These are phyloP conservation scores for Dendrobium chrysotoxum DNA, from an alignment of 106 monocot genomes.

Conservation along the genomic window DNA sequence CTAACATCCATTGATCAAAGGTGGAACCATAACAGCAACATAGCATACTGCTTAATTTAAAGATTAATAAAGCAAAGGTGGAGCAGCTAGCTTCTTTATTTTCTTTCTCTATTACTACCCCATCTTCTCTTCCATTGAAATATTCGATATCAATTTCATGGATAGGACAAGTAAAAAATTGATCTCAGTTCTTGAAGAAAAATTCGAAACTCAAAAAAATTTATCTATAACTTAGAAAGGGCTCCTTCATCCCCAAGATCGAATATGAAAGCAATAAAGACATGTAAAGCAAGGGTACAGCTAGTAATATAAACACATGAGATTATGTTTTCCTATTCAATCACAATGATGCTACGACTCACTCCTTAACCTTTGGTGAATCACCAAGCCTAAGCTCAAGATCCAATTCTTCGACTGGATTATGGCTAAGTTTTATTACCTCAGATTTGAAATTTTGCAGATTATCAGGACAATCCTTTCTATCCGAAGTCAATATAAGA, in stretches of 20 bases:
- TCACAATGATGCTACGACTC: not conserved
- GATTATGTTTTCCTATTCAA: not conserved
- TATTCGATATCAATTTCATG: too few relatives aligned
- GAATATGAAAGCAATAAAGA: not conserved
- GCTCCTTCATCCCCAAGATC: not conserved
- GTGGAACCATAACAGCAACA: too few relatives aligned
- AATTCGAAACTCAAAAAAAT: not conserved
- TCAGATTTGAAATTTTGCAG: not conserved
- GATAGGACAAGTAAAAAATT: too few relatives aligned
- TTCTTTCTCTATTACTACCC: too few relatives aligned
- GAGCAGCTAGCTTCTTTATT: too few relatives aligned
- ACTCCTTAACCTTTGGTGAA: constrained; percentile 31
- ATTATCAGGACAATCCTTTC: too few relatives aligned
- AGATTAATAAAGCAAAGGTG: too few relatives aligned
- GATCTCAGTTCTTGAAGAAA: not conserved
- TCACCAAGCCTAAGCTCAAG: constrained; percentile 58
- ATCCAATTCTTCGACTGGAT: constrained; percentile 42
- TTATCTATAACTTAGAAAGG: not conserved
- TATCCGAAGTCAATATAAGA: not conserved
- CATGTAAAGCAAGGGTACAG: constrained; percentile 7
- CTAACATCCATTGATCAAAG: too few relatives aligned
- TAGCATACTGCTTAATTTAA: too few relatives aligned
- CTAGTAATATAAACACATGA: not conserved
- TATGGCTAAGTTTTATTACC: constrained; percentile 21
- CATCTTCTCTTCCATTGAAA: too few relatives aligned